Evolutionary conservation across 2,329 filamentous ascomycete genomes (phyloP).

Genomic region (Aspergillus vadensis): DNA sequence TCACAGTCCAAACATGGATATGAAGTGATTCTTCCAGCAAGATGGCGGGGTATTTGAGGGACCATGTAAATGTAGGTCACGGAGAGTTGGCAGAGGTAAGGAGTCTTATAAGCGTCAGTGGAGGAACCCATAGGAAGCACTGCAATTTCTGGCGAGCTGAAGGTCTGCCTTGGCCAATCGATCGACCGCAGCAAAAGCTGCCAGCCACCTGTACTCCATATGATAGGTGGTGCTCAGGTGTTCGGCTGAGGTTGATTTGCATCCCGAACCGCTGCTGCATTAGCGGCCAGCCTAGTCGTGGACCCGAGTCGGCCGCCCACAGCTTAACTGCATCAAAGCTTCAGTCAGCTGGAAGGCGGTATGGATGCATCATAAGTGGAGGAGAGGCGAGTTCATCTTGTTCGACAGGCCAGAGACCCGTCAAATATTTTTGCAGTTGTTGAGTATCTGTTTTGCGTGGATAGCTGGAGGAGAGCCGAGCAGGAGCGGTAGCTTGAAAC

Average conservation of each 20-base stretch:
- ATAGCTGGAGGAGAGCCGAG: too few species aligned
- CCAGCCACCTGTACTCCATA: background rate
- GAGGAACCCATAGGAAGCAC: background rate
- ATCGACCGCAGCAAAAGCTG: background rate
- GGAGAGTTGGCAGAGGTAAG: background rate
- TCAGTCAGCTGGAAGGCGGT: background rate
- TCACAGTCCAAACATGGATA: too few species aligned
- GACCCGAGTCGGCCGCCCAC: background rate
- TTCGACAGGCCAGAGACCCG: too few species aligned
- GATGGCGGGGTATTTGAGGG: background rate
- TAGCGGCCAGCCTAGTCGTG: constrained; percentile 1
- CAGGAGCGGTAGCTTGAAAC: too few species aligned
- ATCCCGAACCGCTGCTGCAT: constrained; percentile 1
- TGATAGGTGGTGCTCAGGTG: constrained; percentile 1
- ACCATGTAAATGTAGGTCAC: background rate
- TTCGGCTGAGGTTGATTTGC: background rate
- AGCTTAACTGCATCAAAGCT: background rate
- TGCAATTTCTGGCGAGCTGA: constrained; percentile 1
- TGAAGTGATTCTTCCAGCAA: background rate
- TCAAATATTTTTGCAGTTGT: too few species aligned
- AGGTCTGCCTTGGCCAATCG: background rate
- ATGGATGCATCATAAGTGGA: background rate
- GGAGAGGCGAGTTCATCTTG: background rate
- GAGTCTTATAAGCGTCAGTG: background rate
- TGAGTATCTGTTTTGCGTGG: too few species aligned